phyloP scores from a whole-genome alignment of 495 filamentous ascomycete genomes.

The Hyaloscypha variabilis region DNA sequence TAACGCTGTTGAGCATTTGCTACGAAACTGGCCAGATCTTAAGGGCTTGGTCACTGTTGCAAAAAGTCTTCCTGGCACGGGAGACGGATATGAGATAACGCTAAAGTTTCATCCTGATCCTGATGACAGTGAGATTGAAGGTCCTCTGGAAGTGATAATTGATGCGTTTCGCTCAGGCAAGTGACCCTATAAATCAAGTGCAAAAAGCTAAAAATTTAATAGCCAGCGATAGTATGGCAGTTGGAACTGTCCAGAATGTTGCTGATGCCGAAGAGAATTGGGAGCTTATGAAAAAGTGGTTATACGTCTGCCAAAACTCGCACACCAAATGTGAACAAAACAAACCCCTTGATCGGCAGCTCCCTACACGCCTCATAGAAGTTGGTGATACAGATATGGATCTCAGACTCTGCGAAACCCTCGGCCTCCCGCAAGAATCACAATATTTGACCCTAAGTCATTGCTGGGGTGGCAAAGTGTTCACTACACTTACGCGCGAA shows the following conservation, averaged over 20 bases:
- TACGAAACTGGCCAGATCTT: not conserved
- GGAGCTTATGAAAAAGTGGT: not conserved
- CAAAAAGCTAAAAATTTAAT: not conserved
- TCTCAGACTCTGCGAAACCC: not conserved
- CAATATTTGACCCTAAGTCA: constrained; percentile 14
- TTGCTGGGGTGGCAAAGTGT: constrained; percentile 13
- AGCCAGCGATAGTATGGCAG: not conserved
- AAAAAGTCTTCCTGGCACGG: not conserved
- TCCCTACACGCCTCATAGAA: constrained; percentile 14
- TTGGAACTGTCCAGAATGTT: not conserved
- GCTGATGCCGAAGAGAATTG: not conserved
- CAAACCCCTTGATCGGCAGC: not conserved
- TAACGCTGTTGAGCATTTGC: not conserved
- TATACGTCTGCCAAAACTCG: not conserved
- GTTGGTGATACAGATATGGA: not conserved
- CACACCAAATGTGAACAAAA: not conserved
- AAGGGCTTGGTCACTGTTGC: not conserved
- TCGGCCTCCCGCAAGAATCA: not conserved
- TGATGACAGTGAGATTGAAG: too few relatives aligned
- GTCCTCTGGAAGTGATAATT: not conserved
- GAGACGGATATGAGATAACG: not conserved
- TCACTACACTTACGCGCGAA: constrained; percentile 1
- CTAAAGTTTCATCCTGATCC: not conserved
- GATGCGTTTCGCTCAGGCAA: not conserved
- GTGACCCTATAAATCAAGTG: not conserved